Evolutionary conservation across 441 rosid genomes (phyloP), one percentile per base, ranked within the genome.

Genomic region (Mallotus japonicus): DNA sequence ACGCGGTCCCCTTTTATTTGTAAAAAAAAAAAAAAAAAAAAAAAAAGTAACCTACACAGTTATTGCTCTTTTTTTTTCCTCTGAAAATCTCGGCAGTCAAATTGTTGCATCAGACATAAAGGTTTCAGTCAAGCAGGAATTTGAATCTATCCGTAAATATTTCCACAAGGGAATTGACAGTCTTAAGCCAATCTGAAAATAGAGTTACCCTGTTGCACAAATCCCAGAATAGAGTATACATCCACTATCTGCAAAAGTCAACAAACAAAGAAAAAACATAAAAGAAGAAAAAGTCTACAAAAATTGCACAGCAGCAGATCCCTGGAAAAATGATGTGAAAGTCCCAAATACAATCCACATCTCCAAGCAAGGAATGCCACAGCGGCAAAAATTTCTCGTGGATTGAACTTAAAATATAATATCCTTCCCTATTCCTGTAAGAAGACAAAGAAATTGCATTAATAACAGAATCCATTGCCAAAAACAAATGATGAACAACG

Each of bases 351-450:
- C 32, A 9, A 50, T 62, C 53, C 65, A 59, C 40, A 60, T 7
- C 51, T 34, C 60, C 34, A 61, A 50, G 15, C 44, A 50, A 54
- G 62, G 28, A 47, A 47, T 44, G 60, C 64, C 24, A n/a, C 1
- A 28, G 51, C 42, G 1, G 34, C 3, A 2, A 15, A 24, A 59
- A 59, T 22, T 32, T 62, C 72, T 15, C 12, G 13, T 17, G 16
- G 66, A 64, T 56, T 19, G 16, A 47, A 67, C 37, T 9, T 22
- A 2, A 69, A n/a, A 44, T 2, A 34, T 3, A 28, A 28, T 28
- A 1, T 28, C 15, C 64, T 47, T 50, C 62, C 60, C 69, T 71
- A 74, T n/a, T 71, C 76, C 78, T 77, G 78, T 34, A 32, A 68
- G 15, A 62, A 64, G n/a, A 37, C 15, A 28, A 51, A 67, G 12